phyloP scores from a whole-genome alignment of 2,329 filamentous ascomycete species.

The Aphanocladium album region DNA sequence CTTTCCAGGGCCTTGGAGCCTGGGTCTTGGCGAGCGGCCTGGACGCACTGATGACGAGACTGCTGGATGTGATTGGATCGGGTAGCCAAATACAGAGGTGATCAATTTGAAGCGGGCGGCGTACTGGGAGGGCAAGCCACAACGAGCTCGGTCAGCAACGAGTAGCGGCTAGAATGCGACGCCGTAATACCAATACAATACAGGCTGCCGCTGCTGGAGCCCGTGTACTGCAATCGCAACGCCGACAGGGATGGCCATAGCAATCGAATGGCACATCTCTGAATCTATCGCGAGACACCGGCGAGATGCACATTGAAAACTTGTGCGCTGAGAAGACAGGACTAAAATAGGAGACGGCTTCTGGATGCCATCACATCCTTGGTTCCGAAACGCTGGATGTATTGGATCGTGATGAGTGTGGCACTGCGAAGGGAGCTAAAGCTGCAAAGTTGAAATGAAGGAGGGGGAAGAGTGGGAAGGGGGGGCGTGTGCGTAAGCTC shows the following conservation, averaged over 20 bases:
- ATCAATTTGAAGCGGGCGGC: background rate
- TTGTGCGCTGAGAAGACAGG: too few species aligned
- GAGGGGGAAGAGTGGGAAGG: background rate
- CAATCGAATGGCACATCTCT: background rate
- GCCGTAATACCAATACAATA: background rate
- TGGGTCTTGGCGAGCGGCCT: background rate
- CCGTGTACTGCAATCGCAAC: too few species aligned
- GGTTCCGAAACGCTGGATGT: conserved; percentile 5
- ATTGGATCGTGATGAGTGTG: background rate
- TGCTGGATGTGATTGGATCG: background rate
- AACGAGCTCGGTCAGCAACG: background rate
- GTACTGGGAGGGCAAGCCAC: background rate
- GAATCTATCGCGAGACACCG: background rate
- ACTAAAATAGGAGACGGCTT: background rate
- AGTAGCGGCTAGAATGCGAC: background rate
- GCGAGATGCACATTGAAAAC: too few species aligned
- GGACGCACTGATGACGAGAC: background rate
- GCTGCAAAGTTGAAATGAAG: background rate
- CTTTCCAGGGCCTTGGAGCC: background rate
- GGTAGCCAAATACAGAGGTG: background rate
- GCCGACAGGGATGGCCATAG: background rate
- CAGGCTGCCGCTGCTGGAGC: too few species aligned
- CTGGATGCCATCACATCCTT: background rate
- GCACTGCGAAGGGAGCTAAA: background rate
- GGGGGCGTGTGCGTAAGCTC: conserved; percentile 1